phyloP scores from a whole-genome alignment of 2,329 filamentous ascomycete genomes.

The Claviceps sp. region DNA sequence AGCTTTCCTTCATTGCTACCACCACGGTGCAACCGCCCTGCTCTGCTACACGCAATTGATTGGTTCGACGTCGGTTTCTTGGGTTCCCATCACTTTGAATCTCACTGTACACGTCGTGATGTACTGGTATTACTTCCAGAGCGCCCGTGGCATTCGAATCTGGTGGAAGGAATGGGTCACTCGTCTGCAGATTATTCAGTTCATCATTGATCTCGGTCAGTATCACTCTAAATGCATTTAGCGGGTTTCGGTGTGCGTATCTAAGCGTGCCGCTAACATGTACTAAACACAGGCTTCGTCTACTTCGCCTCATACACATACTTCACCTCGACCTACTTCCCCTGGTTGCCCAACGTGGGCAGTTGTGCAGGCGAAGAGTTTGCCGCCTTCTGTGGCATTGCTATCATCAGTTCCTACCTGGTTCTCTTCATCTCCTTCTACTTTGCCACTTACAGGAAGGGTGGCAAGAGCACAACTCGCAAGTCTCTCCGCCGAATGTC shows the following conservation, averaged over 20 bases:
- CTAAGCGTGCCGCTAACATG: slow-evolving; percentile 1
- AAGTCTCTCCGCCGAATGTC: slow-evolving; percentile 58
- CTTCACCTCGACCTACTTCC: slow-evolving; percentile 85
- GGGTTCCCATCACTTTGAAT: slow-evolving; percentile 89
- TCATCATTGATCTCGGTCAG: slow-evolving; percentile 90
- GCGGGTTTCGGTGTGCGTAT: not conserved
- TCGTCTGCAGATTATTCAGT: slow-evolving; percentile 91
- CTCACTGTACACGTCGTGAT: slow-evolving; percentile 91
- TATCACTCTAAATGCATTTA: slow-evolving; percentile 5
- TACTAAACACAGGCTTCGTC: slow-evolving; percentile 57
- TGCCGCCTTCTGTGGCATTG: slow-evolving; percentile 83
- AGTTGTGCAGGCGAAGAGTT: slow-evolving; percentile 93
- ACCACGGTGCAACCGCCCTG: slow-evolving; percentile 91
- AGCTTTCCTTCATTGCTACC: slow-evolving; percentile 97
- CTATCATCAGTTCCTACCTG: slow-evolving; percentile 86
- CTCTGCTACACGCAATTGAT: slow-evolving; percentile 97
- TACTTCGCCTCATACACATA: slow-evolving; percentile 99
- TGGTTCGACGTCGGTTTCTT: slow-evolving; percentile 83
- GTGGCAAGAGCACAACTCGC: slow-evolving; percentile 68
- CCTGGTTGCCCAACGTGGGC: slow-evolving; percentile 69
- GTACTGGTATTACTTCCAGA: slow-evolving; percentile 99
- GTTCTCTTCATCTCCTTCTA: slow-evolving; percentile 99
- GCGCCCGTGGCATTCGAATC: slow-evolving; percentile 83
- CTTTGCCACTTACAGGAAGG: slow-evolving; percentile 88
- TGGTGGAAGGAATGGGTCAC: slow-evolving; percentile 99